These are phyloP conservation scores for Aspergillus fumigatus DNA, from an alignment of 2,329 filamentous ascomycete species.

Conservation along the genomic window DNA sequence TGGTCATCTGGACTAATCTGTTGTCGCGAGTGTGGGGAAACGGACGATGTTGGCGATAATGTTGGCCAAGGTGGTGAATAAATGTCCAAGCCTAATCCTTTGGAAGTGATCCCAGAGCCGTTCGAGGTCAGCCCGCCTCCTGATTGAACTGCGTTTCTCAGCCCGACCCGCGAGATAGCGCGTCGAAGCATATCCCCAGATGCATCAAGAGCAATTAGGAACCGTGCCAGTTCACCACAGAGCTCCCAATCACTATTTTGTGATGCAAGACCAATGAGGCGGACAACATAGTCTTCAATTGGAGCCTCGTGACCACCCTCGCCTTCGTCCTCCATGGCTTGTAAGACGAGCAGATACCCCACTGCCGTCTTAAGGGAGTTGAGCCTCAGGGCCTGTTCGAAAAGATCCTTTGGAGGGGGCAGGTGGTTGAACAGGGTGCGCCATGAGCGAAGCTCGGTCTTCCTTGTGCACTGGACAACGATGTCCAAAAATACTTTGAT, in stretches of 20 bases:
- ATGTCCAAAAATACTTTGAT: conserved; percentile 77
- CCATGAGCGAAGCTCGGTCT: conserved; percentile 95
- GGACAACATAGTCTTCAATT: conserved; percentile 58
- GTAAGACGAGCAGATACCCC: conserved; percentile 90
- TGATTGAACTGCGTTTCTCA: conserved; percentile 19
- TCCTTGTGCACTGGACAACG: conserved; percentile 92
- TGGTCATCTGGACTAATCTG: not conserved
- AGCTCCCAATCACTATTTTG: conserved; percentile 88
- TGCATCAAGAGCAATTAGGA: conserved; percentile 86
- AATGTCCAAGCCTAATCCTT: conserved; percentile 32
- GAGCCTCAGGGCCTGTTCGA: conserved; percentile 82
- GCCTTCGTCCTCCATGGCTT: conserved; percentile 62
- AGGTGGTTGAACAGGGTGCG: conserved; percentile 87
- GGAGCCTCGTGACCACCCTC: conserved; percentile 48
- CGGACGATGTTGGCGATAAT: conserved; percentile 25
- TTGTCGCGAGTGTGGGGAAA: conserved; percentile 14
- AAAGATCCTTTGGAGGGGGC: conserved; percentile 83
- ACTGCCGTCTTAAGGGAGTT: conserved; percentile 91
- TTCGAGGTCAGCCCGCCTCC: conserved; percentile 16
- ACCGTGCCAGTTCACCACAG: conserved; percentile 91
- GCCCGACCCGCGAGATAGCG: conserved; percentile 39
- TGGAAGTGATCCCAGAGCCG: conserved; percentile 24
- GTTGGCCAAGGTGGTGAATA: conserved; percentile 31
- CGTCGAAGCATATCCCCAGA: conserved; percentile 68
- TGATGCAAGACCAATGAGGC: conserved; percentile 75